Evolutionary conservation across 768 basidiomycete species (phyloP).

Genomic region (Naematelia aurantialba): DNA sequence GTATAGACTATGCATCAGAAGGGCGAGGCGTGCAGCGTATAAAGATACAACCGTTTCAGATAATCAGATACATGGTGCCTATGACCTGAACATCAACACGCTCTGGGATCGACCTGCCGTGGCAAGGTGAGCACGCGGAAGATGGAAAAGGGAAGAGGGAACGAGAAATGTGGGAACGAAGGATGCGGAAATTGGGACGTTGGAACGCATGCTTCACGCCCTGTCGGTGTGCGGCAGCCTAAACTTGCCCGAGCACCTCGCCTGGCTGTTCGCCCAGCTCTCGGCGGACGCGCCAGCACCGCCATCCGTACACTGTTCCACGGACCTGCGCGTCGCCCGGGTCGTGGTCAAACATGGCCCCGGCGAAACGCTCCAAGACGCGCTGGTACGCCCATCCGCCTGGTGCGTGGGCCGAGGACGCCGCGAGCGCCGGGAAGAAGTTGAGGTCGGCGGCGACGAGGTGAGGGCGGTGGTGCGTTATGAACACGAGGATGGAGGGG

Average conservation of each 20-base stretch:
- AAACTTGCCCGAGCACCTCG: neutral
- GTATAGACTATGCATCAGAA: no score
- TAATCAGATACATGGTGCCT: no score
- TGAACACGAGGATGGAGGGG: constrained; percentile 71
- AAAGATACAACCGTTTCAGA: no score
- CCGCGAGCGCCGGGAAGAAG: constrained; percentile 59
- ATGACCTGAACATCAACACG: no score
- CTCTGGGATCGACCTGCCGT: no score
- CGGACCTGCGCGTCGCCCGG: constrained; percentile 71
- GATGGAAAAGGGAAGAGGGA: no score
- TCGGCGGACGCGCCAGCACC: constrained; percentile 50
- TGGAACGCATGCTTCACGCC: no score
- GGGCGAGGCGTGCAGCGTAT: no score
- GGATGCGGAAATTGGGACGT: no score
- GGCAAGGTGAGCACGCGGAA: no score
- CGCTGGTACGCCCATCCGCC: constrained; percentile 71
- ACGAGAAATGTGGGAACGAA: no score
- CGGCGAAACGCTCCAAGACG: constrained; percentile 62
- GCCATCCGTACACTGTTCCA: constrained; percentile 82
- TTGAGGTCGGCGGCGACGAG: constrained; percentile 75
- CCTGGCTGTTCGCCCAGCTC: neutral
- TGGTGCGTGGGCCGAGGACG: constrained; percentile 56
- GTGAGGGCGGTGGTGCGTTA: constrained; percentile 81
- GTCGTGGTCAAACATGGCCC: constrained; percentile 88
- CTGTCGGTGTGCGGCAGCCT: neutral